These are phyloP conservation scores for Wallacemonas rigidus DNA, from an alignment of 208 protist genomes.

Conservation along the genomic window DNA sequence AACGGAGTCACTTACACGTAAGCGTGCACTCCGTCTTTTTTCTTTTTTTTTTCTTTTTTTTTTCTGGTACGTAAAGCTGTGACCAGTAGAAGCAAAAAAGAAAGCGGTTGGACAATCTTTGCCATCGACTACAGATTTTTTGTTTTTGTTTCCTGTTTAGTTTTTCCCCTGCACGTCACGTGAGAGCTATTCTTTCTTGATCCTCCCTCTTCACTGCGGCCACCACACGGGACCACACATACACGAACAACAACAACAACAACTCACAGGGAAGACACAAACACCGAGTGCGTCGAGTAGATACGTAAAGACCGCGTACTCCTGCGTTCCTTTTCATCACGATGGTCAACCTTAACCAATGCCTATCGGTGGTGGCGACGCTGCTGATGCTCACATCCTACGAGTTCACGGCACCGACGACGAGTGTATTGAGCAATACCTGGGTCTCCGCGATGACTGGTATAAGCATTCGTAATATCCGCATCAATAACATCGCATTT, in stretches of 20 bases:
- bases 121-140: neutral
- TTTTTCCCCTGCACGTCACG: neutral
- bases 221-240: neutral
- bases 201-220: neutral
- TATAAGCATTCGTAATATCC: conserved; percentile 9
- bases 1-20: neutral
- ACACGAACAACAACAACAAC: neutral
- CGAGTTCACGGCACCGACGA: conserved; percentile 10
- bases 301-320: neutral
- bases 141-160: neutral
- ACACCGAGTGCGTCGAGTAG: too few relatives aligned
- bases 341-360: neutral
- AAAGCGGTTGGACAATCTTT: too few relatives aligned
- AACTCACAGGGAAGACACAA: neutral
- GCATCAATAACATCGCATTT: conserved; percentile 7
- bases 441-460: conserved; percentile 7
- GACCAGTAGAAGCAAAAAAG: too few relatives aligned
- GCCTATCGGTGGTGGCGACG: conserved; percentile 6
- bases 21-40: conserved; percentile 1
- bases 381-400: conserved; percentile 2
- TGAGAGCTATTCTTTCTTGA: neutral
- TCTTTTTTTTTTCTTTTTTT: conserved; percentile 10
- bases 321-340: neutral
- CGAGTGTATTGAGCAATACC: conserved; percentile 4
- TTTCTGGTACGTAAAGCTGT: neutral